These are phyloP conservation scores for Cystobasidium pallidum DNA, from an alignment of 1,284 basidiomycete species.

Conservation along the genomic window DNA sequence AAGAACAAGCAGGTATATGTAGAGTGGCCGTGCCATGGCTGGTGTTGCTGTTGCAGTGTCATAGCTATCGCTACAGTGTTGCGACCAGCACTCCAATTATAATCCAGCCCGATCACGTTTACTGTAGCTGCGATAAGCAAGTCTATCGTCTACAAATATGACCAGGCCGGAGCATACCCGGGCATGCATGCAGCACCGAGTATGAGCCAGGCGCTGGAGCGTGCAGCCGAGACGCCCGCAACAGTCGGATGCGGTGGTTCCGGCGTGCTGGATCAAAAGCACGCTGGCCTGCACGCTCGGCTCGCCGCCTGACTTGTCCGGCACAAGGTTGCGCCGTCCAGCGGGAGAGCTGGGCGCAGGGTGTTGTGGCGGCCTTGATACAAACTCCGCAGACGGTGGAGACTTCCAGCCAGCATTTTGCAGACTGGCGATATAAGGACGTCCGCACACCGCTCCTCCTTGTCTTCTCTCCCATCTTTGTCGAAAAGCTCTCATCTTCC, in stretches of 20 bases:
- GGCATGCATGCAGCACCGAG: background rate
- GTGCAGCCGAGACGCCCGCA: background rate
- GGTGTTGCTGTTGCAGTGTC: background rate
- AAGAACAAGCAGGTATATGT: slow-evolving; percentile 14
- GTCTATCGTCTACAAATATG: too few relatives aligned
- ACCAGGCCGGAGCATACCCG: too few relatives aligned
- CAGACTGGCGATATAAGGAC: background rate
- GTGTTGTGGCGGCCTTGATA: slow-evolving; percentile 20
- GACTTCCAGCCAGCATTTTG: background rate
- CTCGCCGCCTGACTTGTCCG: background rate
- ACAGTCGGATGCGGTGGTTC: background rate
- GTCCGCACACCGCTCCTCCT: background rate
- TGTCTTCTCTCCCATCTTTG: slow-evolving; percentile 4
- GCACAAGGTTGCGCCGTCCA: slow-evolving; percentile 10
- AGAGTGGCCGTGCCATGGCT: slow-evolving; percentile 1
- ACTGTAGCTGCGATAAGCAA: too few relatives aligned
- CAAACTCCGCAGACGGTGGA: slow-evolving; percentile 22
- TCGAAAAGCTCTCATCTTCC: slow-evolving; percentile 9
- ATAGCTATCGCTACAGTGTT: background rate
- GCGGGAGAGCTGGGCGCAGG: slow-evolving; percentile 4
- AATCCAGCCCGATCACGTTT: too few relatives aligned
- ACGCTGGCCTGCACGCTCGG: background rate
- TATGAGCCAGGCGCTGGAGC: background rate
- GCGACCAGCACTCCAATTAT: too few relatives aligned
- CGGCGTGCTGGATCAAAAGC: background rate